Evolutionary conservation across 225 moss, liverwort and hornwort genomes (phyloP).

Genomic region (Physcomitrium patens): DNA sequence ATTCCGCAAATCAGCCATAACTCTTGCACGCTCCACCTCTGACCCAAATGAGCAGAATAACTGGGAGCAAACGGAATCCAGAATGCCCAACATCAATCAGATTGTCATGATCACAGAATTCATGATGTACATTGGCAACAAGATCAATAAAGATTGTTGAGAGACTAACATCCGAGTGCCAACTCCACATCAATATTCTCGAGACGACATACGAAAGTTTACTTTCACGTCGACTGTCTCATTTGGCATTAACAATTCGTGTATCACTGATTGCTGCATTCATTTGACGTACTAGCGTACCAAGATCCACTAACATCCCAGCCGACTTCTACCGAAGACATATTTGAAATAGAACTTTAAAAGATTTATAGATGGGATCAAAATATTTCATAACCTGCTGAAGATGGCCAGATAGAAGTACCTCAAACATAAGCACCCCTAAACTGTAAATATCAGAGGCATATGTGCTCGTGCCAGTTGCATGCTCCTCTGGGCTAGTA

Average conservation of each 20-base stretch:
- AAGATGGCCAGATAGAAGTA: conserved; percentile 38
- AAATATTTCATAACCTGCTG: conserved; percentile 12
- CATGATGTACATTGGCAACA: conserved; percentile 15
- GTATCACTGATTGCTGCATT: too few relatives aligned
- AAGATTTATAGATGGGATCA: background rate
- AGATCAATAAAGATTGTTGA: conserved; percentile 5
- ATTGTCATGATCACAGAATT: background rate
- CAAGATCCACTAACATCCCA: too few relatives aligned
- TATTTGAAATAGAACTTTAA: background rate
- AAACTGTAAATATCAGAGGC: conserved; percentile 88
- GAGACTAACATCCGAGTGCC: background rate
- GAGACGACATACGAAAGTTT: background rate
- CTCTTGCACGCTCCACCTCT: conserved; percentile 75
- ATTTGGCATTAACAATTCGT: too few relatives aligned
- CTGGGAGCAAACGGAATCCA: conserved; percentile 46
- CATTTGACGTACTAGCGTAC: background rate
- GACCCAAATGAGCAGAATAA: conserved; percentile 81
- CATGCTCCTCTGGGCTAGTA: conserved; percentile 83
- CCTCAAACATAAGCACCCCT: conserved; percentile 96
- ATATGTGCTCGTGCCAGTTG: conserved; percentile 63
- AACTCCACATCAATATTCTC: background rate
- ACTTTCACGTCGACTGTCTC: too few relatives aligned
- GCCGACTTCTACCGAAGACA: background rate
- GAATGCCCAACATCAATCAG: conserved; percentile 7
- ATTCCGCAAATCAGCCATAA: conserved; percentile 90